phyloP scores from a whole-genome alignment of 352 stramenopile species.

The Pythium sukuiense region DNA sequence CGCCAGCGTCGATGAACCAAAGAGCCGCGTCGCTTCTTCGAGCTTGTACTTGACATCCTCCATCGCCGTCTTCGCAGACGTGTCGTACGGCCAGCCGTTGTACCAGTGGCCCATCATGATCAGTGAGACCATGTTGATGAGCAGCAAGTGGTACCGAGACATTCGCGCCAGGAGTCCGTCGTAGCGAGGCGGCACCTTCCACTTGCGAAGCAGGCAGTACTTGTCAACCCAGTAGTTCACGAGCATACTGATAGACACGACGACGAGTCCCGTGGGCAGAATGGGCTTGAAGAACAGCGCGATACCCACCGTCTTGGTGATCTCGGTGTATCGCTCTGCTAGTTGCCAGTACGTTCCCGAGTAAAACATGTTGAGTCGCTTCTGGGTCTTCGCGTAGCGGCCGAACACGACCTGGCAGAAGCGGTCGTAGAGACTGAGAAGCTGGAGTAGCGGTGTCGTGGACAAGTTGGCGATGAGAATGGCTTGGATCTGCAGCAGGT shows the following conservation, averaged over 20 bases:
- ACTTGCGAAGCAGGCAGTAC: slow-evolving; percentile 76
- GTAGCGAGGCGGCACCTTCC: slow-evolving; percentile 64
- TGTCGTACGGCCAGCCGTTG: slow-evolving; percentile 76
- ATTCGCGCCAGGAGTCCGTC: slow-evolving; percentile 59
- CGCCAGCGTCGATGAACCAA: slow-evolving; percentile 26
- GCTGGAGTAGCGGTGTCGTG: slow-evolving; percentile 62
- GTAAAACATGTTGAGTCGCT: slow-evolving; percentile 79
- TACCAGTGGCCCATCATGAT: slow-evolving; percentile 83
- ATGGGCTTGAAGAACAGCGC: slow-evolving; percentile 71
- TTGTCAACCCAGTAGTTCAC: slow-evolving; percentile 87
- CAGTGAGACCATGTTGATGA: slow-evolving; percentile 60
- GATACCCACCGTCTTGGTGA: slow-evolving; percentile 64
- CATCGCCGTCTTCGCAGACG: slow-evolving; percentile 33
- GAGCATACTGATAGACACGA: slow-evolving; percentile 63
- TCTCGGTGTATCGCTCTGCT: slow-evolving; percentile 67
- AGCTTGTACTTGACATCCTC: slow-evolving; percentile 28
- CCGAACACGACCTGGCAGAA: slow-evolving; percentile 46
- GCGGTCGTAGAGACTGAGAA: slow-evolving; percentile 56
- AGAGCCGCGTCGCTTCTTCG: slow-evolving; percentile 29
- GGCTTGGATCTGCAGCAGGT: slow-evolving; percentile 73
- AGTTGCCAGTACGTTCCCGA: slow-evolving; percentile 67
- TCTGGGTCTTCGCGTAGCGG: slow-evolving; percentile 61
- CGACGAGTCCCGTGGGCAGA: slow-evolving; percentile 57
- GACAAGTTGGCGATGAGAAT: slow-evolving; percentile 78
- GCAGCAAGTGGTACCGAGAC: slow-evolving; percentile 67